phyloP scores from a whole-genome alignment of 2,329 filamentous ascomycete species.

The Fonsecaea pedrosoi region DNA sequence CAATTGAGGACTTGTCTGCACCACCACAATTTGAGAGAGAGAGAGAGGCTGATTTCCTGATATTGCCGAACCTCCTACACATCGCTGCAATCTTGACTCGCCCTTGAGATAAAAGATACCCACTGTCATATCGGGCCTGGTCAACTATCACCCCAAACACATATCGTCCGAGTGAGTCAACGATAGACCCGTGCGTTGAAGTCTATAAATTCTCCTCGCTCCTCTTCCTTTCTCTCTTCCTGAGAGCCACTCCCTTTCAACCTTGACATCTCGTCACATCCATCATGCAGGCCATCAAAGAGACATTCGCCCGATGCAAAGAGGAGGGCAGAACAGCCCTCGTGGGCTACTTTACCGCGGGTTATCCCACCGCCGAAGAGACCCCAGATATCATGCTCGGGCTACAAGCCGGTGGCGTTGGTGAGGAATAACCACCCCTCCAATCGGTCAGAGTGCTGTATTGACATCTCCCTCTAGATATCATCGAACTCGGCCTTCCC shows the following conservation, averaged over 20 bases:
- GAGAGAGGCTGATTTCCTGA: neutral
- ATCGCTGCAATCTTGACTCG: neutral
- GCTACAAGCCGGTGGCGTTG: constrained; percentile 90
- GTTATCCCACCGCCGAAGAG: constrained; percentile 81
- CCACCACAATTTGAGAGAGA: neutral
- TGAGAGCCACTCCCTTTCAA: neutral
- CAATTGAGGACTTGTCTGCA: neutral
- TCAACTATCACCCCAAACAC: neutral
- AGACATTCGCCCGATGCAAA: constrained; percentile 64
- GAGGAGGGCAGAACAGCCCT: constrained; percentile 73
- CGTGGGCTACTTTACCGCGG: constrained; percentile 95
- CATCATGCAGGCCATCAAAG: constrained; percentile 61
- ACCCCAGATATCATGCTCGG: constrained; percentile 84
- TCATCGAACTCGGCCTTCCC: constrained; percentile 94
- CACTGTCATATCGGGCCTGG: neutral
- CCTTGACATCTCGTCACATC: constrained; percentile 7
- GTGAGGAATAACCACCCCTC: constrained; percentile 57
- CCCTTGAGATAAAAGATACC: neutral
- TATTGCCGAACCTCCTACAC: neutral
- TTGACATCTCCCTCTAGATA: constrained; percentile 61
- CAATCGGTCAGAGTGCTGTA: neutral
- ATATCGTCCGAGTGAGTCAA: neutral
- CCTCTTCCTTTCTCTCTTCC: neutral
- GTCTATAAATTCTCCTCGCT: constrained; percentile 10
- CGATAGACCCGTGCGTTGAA: neutral